Base-by-base conservation (phyloP, 768 basidiomycete genomes). In the Kwoniella newhampshirensis region DNA sequence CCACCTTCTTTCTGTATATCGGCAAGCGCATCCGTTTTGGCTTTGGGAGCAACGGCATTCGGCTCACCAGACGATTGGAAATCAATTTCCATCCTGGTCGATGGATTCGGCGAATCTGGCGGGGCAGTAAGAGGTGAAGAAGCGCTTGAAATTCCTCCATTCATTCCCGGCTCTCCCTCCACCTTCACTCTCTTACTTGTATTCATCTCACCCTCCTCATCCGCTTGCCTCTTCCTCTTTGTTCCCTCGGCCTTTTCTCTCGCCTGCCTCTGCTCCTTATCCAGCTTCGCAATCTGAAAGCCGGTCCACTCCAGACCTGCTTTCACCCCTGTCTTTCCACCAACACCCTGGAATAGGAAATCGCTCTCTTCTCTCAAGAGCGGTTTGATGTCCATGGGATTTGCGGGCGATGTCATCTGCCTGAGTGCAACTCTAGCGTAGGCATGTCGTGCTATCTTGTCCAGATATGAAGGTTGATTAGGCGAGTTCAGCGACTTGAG, bases 331-430 rank as follows among this genome's bases (percentile, higher is more conserved):
- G 25, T 39, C 28, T 60, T 64, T 3, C 52, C 57, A 18, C 66
- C 63, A 1, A 62, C 39, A 6, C 68, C 66, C 9, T 27, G 45
- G 54, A 63, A 52, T 4, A 48, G 25, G 51, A 73, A 73, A 37
- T 73, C 71, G 23, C 36, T 50, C 11, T 63, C 63, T 6, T 40
- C 40, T 13, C 37, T 30, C 11, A 73, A 53, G 15, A 73, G 42
- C 12, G 66, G 57, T 20, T 51, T 49, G 45, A 73, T 70, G 41
- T 73, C 68, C 15, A 73, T 45, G 0, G 67, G 61, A 35, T 65
- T 63, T 3, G 49, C 18, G 1, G 62, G 57, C 2, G 43, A 41
- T 2, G 63, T 54, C 21, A 64, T 20, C 18, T 66, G 39, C 37
- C 44, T 41, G 9, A 70, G 36, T 1, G 57, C 60, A 8, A 46